phyloP scores from a whole-genome alignment of 345 rosid species.

The Rhodamnia argentea region DNA sequence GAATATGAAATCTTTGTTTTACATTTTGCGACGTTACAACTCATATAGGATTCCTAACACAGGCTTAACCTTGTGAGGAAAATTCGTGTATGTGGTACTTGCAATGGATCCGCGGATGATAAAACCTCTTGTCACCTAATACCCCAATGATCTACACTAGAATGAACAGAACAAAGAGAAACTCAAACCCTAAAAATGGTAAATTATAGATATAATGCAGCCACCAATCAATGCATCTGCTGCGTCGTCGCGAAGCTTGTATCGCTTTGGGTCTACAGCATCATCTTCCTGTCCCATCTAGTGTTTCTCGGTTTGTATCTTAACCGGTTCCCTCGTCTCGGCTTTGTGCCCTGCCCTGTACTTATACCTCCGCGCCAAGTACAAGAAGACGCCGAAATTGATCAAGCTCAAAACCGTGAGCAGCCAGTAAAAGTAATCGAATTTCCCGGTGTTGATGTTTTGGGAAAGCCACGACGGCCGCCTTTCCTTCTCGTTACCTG shows the following conservation, averaged over 20 bases:
- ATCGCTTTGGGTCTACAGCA: background rate
- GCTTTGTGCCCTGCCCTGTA: conserved; percentile 36
- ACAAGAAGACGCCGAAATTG: conserved; percentile 58
- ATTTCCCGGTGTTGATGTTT: conserved; percentile 72
- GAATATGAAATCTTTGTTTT: background rate
- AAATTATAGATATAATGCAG: background rate
- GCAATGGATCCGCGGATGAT: background rate
- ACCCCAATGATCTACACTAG: background rate
- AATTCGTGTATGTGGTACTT: background rate
- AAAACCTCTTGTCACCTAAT: background rate
- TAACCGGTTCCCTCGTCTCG: background rate
- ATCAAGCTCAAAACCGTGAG: conserved; percentile 49
- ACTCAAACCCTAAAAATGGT: background rate
- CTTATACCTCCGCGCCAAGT: conserved; percentile 51
- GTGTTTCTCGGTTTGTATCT: background rate
- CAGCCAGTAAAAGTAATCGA: conserved; percentile 77
- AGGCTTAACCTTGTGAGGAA: background rate
- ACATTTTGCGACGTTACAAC: background rate
- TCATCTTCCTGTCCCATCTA: background rate
- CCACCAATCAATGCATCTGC: background rate
- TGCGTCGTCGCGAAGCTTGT: background rate
- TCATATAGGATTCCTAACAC: background rate
- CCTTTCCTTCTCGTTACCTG: conserved; percentile 25
- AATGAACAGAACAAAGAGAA: background rate
- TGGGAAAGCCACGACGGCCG: conserved; percentile 66